phyloP scores from a whole-genome alignment of 106 monocot species.

The Apostasia shenzhenica region DNA sequence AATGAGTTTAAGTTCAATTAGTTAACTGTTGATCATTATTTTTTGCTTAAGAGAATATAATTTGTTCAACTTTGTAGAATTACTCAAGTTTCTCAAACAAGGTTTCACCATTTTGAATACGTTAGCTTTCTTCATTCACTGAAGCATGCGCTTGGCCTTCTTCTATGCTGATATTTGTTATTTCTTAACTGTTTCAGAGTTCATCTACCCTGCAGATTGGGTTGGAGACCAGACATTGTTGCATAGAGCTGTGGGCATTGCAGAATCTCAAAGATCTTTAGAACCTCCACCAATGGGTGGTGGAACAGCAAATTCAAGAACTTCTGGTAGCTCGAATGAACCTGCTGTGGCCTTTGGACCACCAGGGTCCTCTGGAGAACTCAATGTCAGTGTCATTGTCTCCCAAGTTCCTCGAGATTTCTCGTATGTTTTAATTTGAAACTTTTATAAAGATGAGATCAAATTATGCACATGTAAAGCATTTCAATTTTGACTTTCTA shows the following conservation, averaged over 20 bases:
- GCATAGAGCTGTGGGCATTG: conserved; percentile 47
- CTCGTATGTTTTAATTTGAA: conserved; percentile 32
- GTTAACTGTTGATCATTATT: too few relatives aligned
- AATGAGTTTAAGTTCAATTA: too few relatives aligned
- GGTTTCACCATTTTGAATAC: too few relatives aligned
- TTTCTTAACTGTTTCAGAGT: conserved; percentile 34
- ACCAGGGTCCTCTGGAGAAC: conserved; percentile 77
- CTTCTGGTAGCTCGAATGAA: conserved; percentile 24
- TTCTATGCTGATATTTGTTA: not conserved
- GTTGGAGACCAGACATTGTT: conserved; percentile 87
- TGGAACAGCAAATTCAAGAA: not conserved
- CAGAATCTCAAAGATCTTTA: conserved; percentile 56
- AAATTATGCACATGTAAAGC: not conserved
- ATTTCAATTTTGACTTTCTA: not conserved
- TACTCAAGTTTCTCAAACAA: too few relatives aligned
- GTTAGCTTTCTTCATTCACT: too few relatives aligned
- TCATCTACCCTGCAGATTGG: conserved; percentile 84
- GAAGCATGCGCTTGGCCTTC: too few relatives aligned
- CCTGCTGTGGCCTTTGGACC: conserved; percentile 79
- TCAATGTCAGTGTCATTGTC: conserved; percentile 90
- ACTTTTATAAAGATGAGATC: too few relatives aligned
- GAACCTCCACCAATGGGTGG: conserved; percentile 47
- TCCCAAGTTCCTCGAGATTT: conserved; percentile 63
- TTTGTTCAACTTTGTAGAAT: too few relatives aligned
- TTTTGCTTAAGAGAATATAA: too few relatives aligned